Percentiles rank a stretch among this genome's conserved stretches.
These are phyloP conservation scores for Craspedostauros australis DNA, from an alignment of 108 stramenopile species.

Conservation along the genomic window DNA sequence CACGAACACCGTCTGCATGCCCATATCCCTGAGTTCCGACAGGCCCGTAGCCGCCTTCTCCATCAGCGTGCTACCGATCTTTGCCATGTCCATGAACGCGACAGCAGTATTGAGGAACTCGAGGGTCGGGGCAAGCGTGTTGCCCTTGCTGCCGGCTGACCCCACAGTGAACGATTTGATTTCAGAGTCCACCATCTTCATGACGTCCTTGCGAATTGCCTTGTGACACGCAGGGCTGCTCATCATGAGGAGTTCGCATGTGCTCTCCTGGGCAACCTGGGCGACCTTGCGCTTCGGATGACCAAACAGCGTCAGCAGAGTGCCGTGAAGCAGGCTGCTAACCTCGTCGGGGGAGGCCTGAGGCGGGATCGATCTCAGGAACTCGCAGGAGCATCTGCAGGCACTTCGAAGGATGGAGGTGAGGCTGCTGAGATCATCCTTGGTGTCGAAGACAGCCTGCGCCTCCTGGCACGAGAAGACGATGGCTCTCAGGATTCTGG, in stretches of 20 bases:
- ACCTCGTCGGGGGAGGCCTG: slow-evolving; percentile 8
- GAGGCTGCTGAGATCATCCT: slow-evolving; percentile 32
- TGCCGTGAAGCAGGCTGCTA: slow-evolving; percentile 28
- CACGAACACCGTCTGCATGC: slow-evolving; percentile 6
- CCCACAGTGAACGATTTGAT: background rate
- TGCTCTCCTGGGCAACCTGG: slow-evolving; percentile 35
- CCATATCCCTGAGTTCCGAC: slow-evolving; percentile 10
- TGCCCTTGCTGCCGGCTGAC: background rate
- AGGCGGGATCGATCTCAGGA: slow-evolving; percentile 9
- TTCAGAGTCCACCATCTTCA: background rate
- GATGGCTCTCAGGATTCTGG: slow-evolving; percentile 45
- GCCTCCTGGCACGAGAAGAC: slow-evolving; percentile 29
- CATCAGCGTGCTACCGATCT: slow-evolving; percentile 3
- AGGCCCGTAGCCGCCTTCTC: slow-evolving; percentile 7
- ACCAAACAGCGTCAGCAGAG: slow-evolving; percentile 41
- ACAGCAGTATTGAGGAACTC: background rate
- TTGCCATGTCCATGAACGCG: background rate
- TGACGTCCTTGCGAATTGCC: slow-evolving; percentile 16
- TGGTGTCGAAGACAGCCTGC: slow-evolving; percentile 11
- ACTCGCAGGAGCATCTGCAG: slow-evolving; percentile 9
- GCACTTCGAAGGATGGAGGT: slow-evolving; percentile 15
- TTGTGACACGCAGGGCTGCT: slow-evolving; percentile 20
- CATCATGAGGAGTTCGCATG: slow-evolving; percentile 38
- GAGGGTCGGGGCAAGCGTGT: background rate
- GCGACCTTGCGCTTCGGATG: slow-evolving; percentile 50